A percentile compares a stretch with the other conserved stretches of the same genome.
These are phyloP conservation scores for Aspergillus panamensis DNA, from an alignment of 495 filamentous ascomycete species.

Conservation along the genomic window DNA sequence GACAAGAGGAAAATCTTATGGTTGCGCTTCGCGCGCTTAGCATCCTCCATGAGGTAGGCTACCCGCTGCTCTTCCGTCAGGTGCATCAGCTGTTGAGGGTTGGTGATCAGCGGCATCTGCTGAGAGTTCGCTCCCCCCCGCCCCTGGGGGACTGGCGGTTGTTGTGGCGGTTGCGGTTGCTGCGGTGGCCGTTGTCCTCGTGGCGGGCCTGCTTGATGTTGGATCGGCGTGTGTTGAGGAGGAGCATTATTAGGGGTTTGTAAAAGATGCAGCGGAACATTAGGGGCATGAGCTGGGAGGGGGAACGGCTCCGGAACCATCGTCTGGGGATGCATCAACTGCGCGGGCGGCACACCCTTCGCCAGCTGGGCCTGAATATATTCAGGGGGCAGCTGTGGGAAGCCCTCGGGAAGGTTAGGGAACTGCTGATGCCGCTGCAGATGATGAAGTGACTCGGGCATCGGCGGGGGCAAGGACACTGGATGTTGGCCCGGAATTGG, in stretches of 20 bases:
- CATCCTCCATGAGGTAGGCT: slow-evolving; percentile 81
- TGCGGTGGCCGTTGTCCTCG: slow-evolving; percentile 45
- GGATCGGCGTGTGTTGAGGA: slow-evolving; percentile 32
- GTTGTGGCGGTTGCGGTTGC: slow-evolving; percentile 28
- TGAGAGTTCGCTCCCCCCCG: slow-evolving; percentile 29
- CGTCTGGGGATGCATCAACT: slow-evolving; percentile 48
- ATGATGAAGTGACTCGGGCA: slow-evolving; percentile 33
- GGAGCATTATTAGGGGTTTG: slow-evolving; percentile 38
- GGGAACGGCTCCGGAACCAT: slow-evolving; percentile 44
- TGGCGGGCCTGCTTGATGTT: slow-evolving; percentile 31
- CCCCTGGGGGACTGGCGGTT: slow-evolving; percentile 22
- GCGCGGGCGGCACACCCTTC: slow-evolving; percentile 40
- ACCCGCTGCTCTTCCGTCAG: slow-evolving; percentile 76
- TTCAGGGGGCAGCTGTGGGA: slow-evolving; percentile 39
- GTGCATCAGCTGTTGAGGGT: slow-evolving; percentile 69
- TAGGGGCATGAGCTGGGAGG: slow-evolving; percentile 41
- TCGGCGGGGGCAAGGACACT: slow-evolving; percentile 30
- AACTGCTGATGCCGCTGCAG: slow-evolving; percentile 44
- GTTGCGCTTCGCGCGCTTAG: slow-evolving; percentile 92
- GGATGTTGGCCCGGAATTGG: slow-evolving; percentile 34
- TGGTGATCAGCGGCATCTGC: slow-evolving; percentile 55
- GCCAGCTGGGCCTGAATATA: slow-evolving; percentile 53
- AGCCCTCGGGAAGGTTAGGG: slow-evolving; percentile 39
- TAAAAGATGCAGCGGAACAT: slow-evolving; percentile 36
- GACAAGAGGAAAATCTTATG: slow-evolving; percentile 96